These are phyloP conservation scores for Globisporangium cylindrosporum DNA, from an alignment of 352 stramenopile genomes.

Conservation along the genomic window DNA sequence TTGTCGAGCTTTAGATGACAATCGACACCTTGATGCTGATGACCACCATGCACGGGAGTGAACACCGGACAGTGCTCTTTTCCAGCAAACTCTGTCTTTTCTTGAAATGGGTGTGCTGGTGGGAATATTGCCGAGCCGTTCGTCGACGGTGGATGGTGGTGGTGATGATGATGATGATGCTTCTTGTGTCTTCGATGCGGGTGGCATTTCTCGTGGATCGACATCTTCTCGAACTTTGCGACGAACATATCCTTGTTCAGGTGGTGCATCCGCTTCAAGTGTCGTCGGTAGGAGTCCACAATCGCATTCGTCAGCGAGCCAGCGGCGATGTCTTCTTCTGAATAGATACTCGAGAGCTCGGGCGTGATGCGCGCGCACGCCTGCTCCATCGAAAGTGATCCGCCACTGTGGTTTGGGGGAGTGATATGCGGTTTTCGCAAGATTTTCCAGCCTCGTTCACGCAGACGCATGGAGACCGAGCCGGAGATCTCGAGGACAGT, in stretches of 20 bases:
- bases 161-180: neutral
- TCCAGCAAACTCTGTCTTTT: neutral
- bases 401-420: neutral
- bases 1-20: neutral
- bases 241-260: slow-evolving; percentile 30
- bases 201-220: neutral
- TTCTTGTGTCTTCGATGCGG: neutral
- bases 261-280: slow-evolving; percentile 5
- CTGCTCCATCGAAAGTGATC: slow-evolving; percentile 1
- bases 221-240: slow-evolving; percentile 3
- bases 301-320: slow-evolving; percentile 47
- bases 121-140: neutral
- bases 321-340: slow-evolving; percentile 21
- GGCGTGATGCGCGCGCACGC: slow-evolving; percentile 10
- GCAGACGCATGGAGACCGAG: slow-evolving; percentile 5
- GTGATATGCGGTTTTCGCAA: neutral
- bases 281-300: slow-evolving; percentile 37
- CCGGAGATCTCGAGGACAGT: slow-evolving; percentile 8
- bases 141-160: neutral
- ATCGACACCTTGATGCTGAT: neutral
- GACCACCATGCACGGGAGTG: neutral
- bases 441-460: slow-evolving; percentile 10
- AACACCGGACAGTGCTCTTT: neutral
- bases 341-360: slow-evolving; percentile 12
- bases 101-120: neutral